Percentiles rank a stretch among this genome's conserved stretches.
phyloP scores from a whole-genome alignment of 2,329 filamentous ascomycete genomes.

The Ramichloridium luteum region DNA sequence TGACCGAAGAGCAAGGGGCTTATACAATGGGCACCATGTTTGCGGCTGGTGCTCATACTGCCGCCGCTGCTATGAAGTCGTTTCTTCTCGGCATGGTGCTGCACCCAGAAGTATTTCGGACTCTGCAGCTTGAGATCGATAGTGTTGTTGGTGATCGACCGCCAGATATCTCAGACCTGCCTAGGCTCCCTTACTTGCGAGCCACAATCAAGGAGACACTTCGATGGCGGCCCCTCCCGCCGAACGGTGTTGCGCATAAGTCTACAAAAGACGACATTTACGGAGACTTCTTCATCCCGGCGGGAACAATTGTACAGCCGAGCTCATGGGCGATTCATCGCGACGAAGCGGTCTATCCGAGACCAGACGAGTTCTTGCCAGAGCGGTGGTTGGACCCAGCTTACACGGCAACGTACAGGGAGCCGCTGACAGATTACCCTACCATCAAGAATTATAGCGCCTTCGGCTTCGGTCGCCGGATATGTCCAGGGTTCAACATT shows the following conservation, averaged over 20 bases:
- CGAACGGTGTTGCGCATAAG: conserved; percentile 41
- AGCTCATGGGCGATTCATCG: conserved; percentile 40
- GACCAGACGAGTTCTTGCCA: conserved; percentile 40
- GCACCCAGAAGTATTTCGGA: conserved; percentile 13
- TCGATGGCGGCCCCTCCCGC: conserved; percentile 32
- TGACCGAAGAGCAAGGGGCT: conserved; percentile 20
- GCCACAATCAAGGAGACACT: conserved; percentile 33
- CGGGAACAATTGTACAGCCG: conserved; percentile 37
- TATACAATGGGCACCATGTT: conserved; percentile 13
- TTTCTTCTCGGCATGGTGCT: conserved; percentile 22
- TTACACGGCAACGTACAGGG: conserved; percentile 39
- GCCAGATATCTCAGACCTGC: conserved; percentile 27
- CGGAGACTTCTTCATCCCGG: conserved; percentile 42
- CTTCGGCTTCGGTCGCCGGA: conserved; percentile 44
- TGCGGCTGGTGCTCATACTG: conserved; percentile 14
- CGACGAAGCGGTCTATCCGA: conserved; percentile 39
- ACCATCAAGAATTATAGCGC: conserved; percentile 42
- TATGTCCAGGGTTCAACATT: conserved; percentile 32
- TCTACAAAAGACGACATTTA: conserved; percentile 45
- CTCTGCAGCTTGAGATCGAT: conserved; percentile 27
- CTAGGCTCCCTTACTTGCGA: conserved; percentile 27
- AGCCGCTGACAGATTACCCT: conserved; percentile 39
- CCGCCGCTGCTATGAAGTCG: conserved; percentile 21
- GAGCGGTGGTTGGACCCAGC: conserved; percentile 41
- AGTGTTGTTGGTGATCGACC: conserved; percentile 18